Evolutionary conservation across 139 green algal genomes (phyloP).

Genomic region (Limnomonas spitsbergensis): DNA sequence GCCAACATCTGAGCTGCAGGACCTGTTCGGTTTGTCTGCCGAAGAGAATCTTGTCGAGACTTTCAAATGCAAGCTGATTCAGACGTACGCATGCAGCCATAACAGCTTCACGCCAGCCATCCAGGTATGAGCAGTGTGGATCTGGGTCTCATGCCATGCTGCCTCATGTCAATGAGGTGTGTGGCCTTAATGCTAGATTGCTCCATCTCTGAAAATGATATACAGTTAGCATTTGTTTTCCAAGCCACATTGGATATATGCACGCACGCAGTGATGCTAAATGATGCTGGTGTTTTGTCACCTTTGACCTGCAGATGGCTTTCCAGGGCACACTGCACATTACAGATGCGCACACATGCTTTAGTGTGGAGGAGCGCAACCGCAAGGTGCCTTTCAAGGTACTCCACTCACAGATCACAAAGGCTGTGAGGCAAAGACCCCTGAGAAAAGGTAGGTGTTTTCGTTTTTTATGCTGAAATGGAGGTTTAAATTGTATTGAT

Average conservation of each 20-base stretch:
- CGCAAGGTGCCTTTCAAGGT: conserved; percentile 50
- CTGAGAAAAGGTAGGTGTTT: not conserved
- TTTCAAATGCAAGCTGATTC: conserved; percentile 72
- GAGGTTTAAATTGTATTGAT: not conserved
- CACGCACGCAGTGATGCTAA: too few species aligned
- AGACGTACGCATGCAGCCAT: conserved; percentile 50
- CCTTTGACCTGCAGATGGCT: conserved; percentile 34
- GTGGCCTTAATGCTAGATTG: too few species aligned
- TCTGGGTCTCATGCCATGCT: too few species aligned
- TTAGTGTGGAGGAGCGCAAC: conserved; percentile 48
- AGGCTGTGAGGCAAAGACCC: not conserved
- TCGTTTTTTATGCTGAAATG: too few species aligned
- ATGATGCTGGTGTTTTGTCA: not conserved
- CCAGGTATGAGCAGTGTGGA: not conserved
- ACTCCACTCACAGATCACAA: not conserved
- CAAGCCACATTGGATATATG: too few species aligned
- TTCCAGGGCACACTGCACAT: conserved; percentile 77
- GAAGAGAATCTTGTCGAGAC: conserved; percentile 67
- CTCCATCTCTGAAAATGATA: too few species aligned
- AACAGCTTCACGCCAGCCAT: conserved; percentile 69
- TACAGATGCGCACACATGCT: conserved; percentile 62
- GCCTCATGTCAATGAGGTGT: too few species aligned
- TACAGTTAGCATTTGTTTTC: too few species aligned
- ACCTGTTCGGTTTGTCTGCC: conserved; percentile 53
- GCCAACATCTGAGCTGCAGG: conserved; percentile 26